Conservation (phyloP, 257 asterid species). For the Capsicum baccatum region DNA sequence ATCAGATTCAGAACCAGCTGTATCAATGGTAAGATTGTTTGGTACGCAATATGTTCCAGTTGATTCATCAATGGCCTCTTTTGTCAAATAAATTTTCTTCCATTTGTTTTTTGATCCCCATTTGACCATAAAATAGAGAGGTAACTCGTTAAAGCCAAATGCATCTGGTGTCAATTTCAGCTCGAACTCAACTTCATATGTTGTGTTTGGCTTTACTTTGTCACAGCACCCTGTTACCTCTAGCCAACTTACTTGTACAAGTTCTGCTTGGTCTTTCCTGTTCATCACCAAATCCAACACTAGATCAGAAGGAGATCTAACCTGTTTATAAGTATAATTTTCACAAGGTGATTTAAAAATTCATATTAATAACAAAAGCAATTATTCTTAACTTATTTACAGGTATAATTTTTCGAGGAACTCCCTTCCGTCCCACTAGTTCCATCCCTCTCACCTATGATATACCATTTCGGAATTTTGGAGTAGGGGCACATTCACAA, state of each 20-base stretch:
- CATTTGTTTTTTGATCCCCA: not conserved
- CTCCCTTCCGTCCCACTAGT: not conserved
- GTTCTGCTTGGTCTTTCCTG: not conserved
- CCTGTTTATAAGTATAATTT: not conserved
- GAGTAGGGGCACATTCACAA: no score
- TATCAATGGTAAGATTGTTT: not conserved
- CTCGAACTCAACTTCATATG: constrained; percentile 17
- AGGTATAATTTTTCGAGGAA: not conserved
- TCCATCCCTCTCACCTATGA: no score
- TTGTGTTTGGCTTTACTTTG: not conserved
- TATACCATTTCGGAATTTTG: no score
- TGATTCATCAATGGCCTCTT: not conserved
- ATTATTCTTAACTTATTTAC: not conserved
- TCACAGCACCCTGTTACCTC: constrained; percentile 28
- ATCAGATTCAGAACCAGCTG: not conserved
- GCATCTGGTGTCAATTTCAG: constrained; percentile 17
- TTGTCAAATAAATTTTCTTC: not conserved
- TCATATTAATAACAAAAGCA: not conserved
- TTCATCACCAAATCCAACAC: not conserved
- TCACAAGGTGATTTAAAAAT: not conserved
- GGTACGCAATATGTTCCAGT: not conserved
- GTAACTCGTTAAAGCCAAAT: constrained; percentile 13
- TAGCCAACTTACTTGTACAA: constrained; percentile 31
- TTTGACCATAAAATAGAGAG: constrained; percentile 20
- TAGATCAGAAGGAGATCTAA: not conserved